Evolutionary conservation across 345 rosid species (phyloP).

Genomic region (Eucalyptus coolabah): DNA sequence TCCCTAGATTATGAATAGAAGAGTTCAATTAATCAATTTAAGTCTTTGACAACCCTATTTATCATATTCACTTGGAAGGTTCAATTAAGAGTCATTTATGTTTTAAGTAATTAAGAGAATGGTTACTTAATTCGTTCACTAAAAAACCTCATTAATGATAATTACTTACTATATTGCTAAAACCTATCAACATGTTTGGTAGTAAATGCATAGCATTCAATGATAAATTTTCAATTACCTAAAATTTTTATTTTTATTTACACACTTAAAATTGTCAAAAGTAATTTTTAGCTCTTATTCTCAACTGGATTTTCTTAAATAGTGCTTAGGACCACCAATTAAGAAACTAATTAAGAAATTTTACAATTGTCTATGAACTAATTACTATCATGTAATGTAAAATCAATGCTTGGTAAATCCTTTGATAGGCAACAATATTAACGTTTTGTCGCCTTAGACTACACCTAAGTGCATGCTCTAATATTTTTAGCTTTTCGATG

Average conservation of each 20-base stretch:
- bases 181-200: not conserved
- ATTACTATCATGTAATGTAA: no score
- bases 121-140: not conserved
- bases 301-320: not conserved
- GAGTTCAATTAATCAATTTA: no score
- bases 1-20: not conserved
- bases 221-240: not conserved
- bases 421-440: no score
- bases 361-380: not conserved
- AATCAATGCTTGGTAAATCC: not conserved
- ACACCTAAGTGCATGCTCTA: no score
- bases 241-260: not conserved
- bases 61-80: not conserved
- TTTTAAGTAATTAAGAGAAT: not conserved
- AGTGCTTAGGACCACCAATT: not conserved
- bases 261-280: not conserved
- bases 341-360: not conserved
- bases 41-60: not conserved
- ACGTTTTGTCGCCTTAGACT: no score
- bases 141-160: no score
- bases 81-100: not conserved
- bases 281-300: not conserved
- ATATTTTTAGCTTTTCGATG: not conserved
- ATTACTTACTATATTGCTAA: not conserved
- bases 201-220: not conserved